A percentile compares a stretch with the other conserved stretches of the same genome.
Evolutionary conservation across 1,284 basidiomycete species (phyloP).

Genomic region (Tylopilus orsonianus): DNA sequence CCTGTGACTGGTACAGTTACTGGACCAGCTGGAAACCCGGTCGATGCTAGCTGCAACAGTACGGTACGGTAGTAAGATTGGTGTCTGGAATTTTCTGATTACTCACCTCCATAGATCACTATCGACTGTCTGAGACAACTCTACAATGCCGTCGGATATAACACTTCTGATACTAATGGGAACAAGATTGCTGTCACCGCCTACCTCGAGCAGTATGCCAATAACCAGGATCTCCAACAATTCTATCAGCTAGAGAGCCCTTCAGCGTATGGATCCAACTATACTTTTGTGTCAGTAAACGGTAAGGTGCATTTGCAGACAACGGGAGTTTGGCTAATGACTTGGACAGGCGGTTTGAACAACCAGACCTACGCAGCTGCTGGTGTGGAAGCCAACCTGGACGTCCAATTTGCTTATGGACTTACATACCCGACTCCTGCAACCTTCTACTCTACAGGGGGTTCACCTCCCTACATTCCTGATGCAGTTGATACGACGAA

Average conservation of each 20-base stretch:
- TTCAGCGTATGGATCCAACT: conserved; percentile 28
- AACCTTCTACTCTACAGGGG: conserved; percentile 63
- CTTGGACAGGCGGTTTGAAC: conserved; percentile 50
- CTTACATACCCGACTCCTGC: conserved; percentile 48
- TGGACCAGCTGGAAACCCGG: conserved; percentile 33
- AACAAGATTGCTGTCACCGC: conserved; percentile 38
- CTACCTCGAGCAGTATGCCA: conserved; percentile 57
- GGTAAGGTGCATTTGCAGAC: conserved; percentile 33
- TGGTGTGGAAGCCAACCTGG: conserved; percentile 71
- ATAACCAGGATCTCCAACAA: conserved; percentile 48
- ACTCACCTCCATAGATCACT: conserved; percentile 38
- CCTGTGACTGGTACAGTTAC: conserved; percentile 22
- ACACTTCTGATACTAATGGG: background rate
- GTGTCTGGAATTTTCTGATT: conserved; percentile 30
- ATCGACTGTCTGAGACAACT: conserved; percentile 27
- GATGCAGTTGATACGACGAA: conserved; percentile 42
- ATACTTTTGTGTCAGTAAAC: conserved; percentile 45
- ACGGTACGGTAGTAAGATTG: conserved; percentile 34
- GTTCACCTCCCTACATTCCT: conserved; percentile 57
- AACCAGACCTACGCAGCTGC: conserved; percentile 54
- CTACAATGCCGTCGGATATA: conserved; percentile 49
- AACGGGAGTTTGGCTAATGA: background rate
- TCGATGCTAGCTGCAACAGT: conserved; percentile 52
- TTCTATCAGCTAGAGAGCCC: conserved; percentile 50
- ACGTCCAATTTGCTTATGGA: conserved; percentile 67